Conservation (phyloP, 768 basidiomycete genomes). For the Russula sp. region DNA sequence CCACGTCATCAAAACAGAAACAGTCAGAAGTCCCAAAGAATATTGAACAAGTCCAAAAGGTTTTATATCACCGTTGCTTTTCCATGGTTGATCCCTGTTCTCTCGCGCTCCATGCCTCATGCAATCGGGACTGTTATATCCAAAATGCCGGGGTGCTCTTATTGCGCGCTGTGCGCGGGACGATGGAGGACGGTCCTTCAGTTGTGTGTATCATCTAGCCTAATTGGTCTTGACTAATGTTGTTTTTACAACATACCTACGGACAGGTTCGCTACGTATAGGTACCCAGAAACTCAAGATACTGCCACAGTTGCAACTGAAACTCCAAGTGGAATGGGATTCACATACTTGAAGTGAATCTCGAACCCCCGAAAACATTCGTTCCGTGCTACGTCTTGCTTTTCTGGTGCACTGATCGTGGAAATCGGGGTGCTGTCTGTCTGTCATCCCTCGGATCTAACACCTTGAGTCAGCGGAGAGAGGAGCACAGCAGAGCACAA, state of each 20-base stretch:
- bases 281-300: too few relatives aligned
- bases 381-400: neutral
- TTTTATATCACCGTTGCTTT: neutral
- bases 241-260: too few relatives aligned
- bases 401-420: neutral
- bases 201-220: too few relatives aligned
- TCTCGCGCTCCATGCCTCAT: neutral
- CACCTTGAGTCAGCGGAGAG: neutral
- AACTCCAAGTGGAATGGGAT: too few relatives aligned
- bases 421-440: neutral
- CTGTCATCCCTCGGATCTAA: neutral
- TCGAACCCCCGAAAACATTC: neutral
- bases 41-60: neutral
- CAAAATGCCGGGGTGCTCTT: too few relatives aligned
- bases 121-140: neutral
- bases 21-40: conserved; percentile 2
- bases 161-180: too few relatives aligned
- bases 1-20: neutral
- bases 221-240: too few relatives aligned
- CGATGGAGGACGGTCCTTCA: too few relatives aligned
- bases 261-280: too few relatives aligned
- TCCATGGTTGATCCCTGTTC: neutral
- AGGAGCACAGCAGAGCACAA: too few relatives aligned
- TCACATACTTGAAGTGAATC: neutral
- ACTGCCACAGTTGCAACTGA: too few relatives aligned